Evolutionary conservation across 441 rosid genomes (phyloP), one percentile per base, ranked within the genome.

Genomic region (Iberis amara): DNA sequence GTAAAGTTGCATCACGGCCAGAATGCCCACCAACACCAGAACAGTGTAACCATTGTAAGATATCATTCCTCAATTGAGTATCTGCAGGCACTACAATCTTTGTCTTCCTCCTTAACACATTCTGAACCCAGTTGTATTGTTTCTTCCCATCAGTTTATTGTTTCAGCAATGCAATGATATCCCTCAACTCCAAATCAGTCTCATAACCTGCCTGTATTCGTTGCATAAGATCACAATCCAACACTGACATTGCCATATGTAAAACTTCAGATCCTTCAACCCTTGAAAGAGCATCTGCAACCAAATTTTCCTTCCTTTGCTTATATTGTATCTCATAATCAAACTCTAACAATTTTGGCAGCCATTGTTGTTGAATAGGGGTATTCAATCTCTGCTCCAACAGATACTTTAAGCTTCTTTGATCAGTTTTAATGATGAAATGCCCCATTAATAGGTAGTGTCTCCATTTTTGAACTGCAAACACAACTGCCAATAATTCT

Each of bases 61-160:
- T 15, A 0, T 8, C 2, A 1, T 39, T 6, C 8, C 10, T 13
- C 0, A 39, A 4, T 0, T 1, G 0, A 0, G 0, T 4, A 14
- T 8, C n/a, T 0, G 6, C 11, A 3, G 24, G 26, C 0, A 40
- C 11, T 0, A 40, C 26, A 0, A 40, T 14, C 2, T 40, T 40
- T 0, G 2, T 7, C 6, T 40, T 40, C 6, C 24, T 8, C 0
- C 26, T 0, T 8, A 40, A 1, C 4, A 40, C 1, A 1, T 15
- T 8, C 3, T 8, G 5, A 0, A 10, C 8, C 45, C 45, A 40
- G 2, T 0, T 0, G 3, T 0, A 40, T 0, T 40, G 26, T 2
- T 8, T 15, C 6, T 40, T 40, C 3, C n/a, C 1, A 0, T 8
- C 23, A 0, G 43, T 18, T 18, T 1, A 18, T 3, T 18, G 21